Evolutionary conservation across 2,329 filamentous ascomycete genomes (phyloP).

Genomic region (Cercospora canescens): DNA sequence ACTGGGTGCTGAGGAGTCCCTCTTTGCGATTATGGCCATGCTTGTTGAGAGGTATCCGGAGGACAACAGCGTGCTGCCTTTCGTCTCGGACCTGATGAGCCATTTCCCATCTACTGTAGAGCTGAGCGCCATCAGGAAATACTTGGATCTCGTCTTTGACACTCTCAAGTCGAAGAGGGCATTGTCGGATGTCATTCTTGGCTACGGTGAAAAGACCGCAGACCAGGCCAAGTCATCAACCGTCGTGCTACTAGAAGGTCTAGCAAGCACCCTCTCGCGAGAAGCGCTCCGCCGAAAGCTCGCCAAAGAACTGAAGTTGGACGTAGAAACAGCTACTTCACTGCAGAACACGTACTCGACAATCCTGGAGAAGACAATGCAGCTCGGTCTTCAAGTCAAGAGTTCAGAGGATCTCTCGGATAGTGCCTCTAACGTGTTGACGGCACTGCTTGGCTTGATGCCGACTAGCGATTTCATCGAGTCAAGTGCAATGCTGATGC

Average conservation of each 20-base stretch:
- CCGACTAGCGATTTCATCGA: slow-evolving; percentile 88
- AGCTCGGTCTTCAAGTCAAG: slow-evolving; percentile 65
- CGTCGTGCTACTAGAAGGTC: slow-evolving; percentile 41
- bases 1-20: slow-evolving; percentile 79
- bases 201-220: slow-evolving; percentile 52
- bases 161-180: slow-evolving; percentile 72
- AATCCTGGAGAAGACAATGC: slow-evolving; percentile 44
- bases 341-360: slow-evolving; percentile 33
- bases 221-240: slow-evolving; percentile 34
- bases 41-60: slow-evolving; percentile 84
- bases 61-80: slow-evolving; percentile 71
- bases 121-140: slow-evolving; percentile 70
- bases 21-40: slow-evolving; percentile 86
- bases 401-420: slow-evolving; percentile 37
- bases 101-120: slow-evolving; percentile 74
- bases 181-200: slow-evolving; percentile 72
- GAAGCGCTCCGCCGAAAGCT: slow-evolving; percentile 28
- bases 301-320: slow-evolving; percentile 28
- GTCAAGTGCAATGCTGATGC: slow-evolving; percentile 78
- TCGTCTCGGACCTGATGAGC: slow-evolving; percentile 72
- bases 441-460: slow-evolving; percentile 78
- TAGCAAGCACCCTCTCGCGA: slow-evolving; percentile 38
- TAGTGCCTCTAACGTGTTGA: slow-evolving; percentile 66
- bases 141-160: slow-evolving; percentile 73
- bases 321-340: slow-evolving; percentile 19